Evolutionary conservation across 75 land plant genomes (phyloP).

Genomic region (Cryptomeria japonica): DNA sequence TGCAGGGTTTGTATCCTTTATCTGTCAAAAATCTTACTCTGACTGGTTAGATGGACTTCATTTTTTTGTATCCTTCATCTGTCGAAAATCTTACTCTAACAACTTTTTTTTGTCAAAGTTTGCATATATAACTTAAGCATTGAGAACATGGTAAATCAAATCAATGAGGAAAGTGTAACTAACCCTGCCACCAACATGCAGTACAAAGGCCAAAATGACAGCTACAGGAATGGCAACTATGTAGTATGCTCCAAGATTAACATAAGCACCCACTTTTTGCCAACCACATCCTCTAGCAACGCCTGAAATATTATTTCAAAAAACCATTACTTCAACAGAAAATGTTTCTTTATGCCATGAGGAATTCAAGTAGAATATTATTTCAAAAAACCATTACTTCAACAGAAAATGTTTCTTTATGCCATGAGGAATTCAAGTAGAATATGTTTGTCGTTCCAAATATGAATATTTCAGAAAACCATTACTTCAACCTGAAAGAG

Average conservation of each 20-base stretch:
- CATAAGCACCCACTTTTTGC: constrained; percentile 69
- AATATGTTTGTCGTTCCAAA: not conserved
- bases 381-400: not conserved
- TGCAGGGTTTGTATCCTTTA: too few species aligned
- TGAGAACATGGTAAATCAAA: not conserved
- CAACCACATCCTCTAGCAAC: constrained; percentile 83
- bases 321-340: too few species aligned
- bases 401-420: not conserved
- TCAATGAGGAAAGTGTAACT: not conserved
- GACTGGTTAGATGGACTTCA: not conserved
- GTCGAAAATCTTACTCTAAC: not conserved
- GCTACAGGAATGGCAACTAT: constrained; percentile 69
- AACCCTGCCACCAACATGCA: constrained; percentile 65
- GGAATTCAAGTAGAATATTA: too few species aligned
- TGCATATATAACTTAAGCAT: not conserved
- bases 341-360: too few species aligned
- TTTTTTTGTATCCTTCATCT: not conserved
- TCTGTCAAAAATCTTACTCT: not conserved
- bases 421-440: not conserved
- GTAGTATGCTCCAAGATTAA: constrained; percentile 78
- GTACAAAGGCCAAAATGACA: constrained; percentile 49
- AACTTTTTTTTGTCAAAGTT: not conserved
- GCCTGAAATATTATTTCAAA: constrained; percentile 57
- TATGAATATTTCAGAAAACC: not conserved
- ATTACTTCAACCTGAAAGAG: constrained; percentile 77